Evolutionary conservation across 305 asterid species (phyloP), one percentile per base, ranked within the genome.

Genomic region (Euphrasia arctica): DNA sequence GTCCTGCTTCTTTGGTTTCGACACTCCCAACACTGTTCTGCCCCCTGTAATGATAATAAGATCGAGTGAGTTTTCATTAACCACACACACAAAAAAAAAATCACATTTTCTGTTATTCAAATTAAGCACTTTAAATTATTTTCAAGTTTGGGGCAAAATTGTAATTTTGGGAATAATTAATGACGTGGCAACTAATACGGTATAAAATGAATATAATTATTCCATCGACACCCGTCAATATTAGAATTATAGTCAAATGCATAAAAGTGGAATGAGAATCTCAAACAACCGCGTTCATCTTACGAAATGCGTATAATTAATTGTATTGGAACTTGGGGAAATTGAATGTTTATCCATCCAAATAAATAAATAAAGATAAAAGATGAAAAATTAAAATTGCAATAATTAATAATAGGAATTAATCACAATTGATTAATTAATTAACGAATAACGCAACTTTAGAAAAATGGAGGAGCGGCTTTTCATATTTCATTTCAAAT

Each of bases 1-100:
- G 77, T 86, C 96, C 5, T 86, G 91, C 71, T 55, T 79, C 83
- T 60, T 88, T 0, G 78, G 76, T 39, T 77, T 86, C 3, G 90
- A 75, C 14, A 88, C 95, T 32, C 91, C 84, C 66, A 88, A 18
- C 66, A 79, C 85, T 18, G 77, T 70, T 75, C 78, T 86, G 54
- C 84, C 86, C 62, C 94, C 95, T 87, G 79, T 51, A 22, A 34
- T 4, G 2, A 34, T 7, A 34, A 34, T 5, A 34, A 34, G 42
- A 34, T 34, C 9, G 42, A 34, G 42, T 34, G 27, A 25, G 27
- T 31, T 18, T 18, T 32, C 36, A 5, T 32, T 32, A 3, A 31
- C 4, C 4, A 4, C 36, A 32, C 36, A 32, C 4, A 32, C 36
- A 32, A 6, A 3, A 32, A 31, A 31, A 4, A 31, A 31, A 31